These are phyloP conservation scores for Alternaria sp. DNA, from an alignment of 2,329 filamentous ascomycete genomes.

Conservation along the genomic window DNA sequence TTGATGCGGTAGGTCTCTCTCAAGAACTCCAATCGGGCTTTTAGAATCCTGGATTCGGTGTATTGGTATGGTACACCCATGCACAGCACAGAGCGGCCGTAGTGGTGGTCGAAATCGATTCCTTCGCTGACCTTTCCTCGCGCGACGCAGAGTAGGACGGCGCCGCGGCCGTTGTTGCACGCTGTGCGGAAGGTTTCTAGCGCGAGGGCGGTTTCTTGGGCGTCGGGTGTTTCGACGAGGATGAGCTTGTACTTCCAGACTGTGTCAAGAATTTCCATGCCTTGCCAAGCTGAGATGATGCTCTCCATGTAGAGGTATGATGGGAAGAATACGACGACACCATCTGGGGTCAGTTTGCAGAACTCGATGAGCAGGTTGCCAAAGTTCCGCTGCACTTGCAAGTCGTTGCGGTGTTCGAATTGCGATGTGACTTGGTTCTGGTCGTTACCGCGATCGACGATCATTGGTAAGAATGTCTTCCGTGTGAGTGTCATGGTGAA, in stretches of 20 bases:
- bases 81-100: constrained; percentile 91
- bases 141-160: constrained; percentile 91
- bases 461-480: constrained; percentile 96
- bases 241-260: constrained; percentile 99
- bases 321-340: constrained; percentile 98
- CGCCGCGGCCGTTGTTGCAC: constrained; percentile 94
- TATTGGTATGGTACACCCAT: constrained; percentile 99
- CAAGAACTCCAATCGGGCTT: constrained; percentile 94
- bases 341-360: constrained; percentile 92
- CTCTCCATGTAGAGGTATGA: constrained; percentile 99
- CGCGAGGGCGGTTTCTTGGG: constrained; percentile 93
- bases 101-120: constrained; percentile 99
- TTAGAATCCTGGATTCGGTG: constrained; percentile 95
- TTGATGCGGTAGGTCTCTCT: constrained; percentile 95
- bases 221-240: constrained; percentile 94
- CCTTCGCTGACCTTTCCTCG: constrained; percentile 97
- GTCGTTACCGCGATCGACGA: constrained; percentile 93
- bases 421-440: constrained; percentile 91
- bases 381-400: constrained; percentile 95
- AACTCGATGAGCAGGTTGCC: constrained; percentile 94
- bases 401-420: constrained; percentile 95
- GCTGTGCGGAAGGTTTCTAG: constrained; percentile 97
- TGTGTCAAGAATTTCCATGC: constrained; percentile 95
- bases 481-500: constrained; percentile 96
- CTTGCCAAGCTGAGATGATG: constrained; percentile 99